Evolutionary conservation across 148 eudicot genomes (phyloP).

Genomic region (Simmondsia chinensis): DNA sequence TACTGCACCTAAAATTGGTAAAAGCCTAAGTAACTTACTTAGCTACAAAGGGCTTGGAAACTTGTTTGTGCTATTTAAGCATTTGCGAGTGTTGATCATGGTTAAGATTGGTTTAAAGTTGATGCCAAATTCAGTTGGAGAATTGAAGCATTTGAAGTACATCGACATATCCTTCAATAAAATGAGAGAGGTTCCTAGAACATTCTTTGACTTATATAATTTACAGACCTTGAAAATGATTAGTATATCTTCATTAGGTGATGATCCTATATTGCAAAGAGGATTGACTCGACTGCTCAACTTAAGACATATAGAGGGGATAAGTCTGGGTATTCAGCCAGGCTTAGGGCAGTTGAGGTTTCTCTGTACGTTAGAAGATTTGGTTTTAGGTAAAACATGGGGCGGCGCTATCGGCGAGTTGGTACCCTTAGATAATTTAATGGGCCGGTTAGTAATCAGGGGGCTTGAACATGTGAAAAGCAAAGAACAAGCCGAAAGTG

Average conservation of each 20-base stretch:
- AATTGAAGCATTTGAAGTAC: neutral
- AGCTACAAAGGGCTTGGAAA: no score
- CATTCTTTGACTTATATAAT: neutral
- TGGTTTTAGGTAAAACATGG: neutral
- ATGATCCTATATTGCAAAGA: neutral
- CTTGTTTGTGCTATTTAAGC: neutral
- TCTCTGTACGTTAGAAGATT: neutral
- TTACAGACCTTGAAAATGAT: slow-evolving; percentile 6
- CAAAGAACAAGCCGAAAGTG: neutral
- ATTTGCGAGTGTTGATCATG: neutral
- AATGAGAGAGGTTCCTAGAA: neutral
- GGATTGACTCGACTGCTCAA: neutral
- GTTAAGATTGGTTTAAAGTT: neutral
- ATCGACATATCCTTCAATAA: neutral
- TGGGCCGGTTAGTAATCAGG: neutral
- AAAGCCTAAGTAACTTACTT: no score
- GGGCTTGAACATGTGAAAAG: neutral
- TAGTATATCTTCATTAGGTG: neutral
- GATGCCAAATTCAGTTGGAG: slow-evolving; percentile 2
- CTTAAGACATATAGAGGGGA: neutral
- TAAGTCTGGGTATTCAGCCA: neutral
- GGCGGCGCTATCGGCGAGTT: neutral
- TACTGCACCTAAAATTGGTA: no score
- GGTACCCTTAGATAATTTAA: neutral
- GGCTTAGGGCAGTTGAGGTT: neutral